Percentiles rank a stretch among this genome's conserved stretches.
phyloP scores from a whole-genome alignment of 208 protist genomes.

The Naegleria fowleri region DNA sequence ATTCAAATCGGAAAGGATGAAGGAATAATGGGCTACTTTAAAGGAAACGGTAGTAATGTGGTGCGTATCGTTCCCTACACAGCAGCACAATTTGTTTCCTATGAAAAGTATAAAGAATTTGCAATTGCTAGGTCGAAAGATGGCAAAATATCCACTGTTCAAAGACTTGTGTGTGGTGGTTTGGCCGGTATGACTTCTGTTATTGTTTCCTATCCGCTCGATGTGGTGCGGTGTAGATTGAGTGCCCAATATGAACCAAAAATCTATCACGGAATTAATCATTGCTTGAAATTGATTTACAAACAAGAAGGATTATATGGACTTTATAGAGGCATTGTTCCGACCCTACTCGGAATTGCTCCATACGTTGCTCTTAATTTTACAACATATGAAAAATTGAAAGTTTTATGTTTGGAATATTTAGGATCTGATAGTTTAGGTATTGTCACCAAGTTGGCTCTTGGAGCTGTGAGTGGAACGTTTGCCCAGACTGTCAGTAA shows the following conservation, averaged over 20 bases:
- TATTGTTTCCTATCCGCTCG: constrained; percentile 27
- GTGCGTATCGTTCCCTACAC: constrained; percentile 29
- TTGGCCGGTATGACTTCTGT: constrained; percentile 23
- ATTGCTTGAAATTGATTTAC: not conserved
- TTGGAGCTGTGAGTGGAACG: constrained; percentile 10
- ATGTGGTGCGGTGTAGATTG: constrained; percentile 29
- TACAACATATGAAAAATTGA: constrained; percentile 44
- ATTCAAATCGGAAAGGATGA: constrained; percentile 25
- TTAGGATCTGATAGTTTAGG: not conserved
- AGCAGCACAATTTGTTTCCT: constrained; percentile 23
- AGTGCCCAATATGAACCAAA: constrained; percentile 3
- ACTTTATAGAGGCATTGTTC: constrained; percentile 45
- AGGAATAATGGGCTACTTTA: constrained; percentile 6
- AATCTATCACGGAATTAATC: constrained; percentile 10
- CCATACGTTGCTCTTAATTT: constrained; percentile 54
- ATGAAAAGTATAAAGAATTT: constrained; percentile 30
- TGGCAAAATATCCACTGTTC: not conserved
- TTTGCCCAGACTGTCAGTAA: constrained; percentile 19
- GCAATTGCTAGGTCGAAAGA: not conserved
- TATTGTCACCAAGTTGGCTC: not conserved
- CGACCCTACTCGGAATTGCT: constrained; percentile 52
- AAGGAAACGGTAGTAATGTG: constrained; percentile 28
- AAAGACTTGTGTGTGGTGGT: constrained; percentile 24
- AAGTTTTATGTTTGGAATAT: constrained; percentile 8
- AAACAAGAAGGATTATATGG: not conserved